Evolutionary conservation across 2,329 filamentous ascomycete genomes (phyloP).

Genomic region (Herpomyces periplanetae): DNA sequence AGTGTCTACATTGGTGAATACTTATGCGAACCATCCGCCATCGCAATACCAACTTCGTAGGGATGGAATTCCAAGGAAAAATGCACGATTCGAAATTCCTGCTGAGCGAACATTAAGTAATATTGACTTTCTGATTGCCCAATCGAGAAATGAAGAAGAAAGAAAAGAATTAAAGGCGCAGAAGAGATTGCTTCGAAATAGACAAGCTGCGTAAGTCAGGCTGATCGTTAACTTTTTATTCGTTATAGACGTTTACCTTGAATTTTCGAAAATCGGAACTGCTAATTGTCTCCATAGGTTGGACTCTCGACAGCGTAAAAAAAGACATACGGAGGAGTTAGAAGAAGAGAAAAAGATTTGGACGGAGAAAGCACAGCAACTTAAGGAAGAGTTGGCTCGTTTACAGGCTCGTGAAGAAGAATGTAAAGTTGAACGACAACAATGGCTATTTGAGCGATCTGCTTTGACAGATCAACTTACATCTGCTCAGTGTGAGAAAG

Average conservation of each 20-base stretch:
- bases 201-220: slow-evolving; percentile 48
- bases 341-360: slow-evolving; percentile 89
- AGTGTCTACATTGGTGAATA: too few relatives aligned
- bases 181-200: slow-evolving; percentile 68
- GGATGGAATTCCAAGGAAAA: slow-evolving; percentile 92
- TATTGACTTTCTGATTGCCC: slow-evolving; percentile 65
- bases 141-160: slow-evolving; percentile 58
- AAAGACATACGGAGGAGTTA: slow-evolving; percentile 80
- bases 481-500: slow-evolving; percentile 44
- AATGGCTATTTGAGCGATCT: slow-evolving; percentile 26
- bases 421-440: slow-evolving; percentile 15
- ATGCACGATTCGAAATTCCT: slow-evolving; percentile 84
- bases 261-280: background rate
- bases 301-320: slow-evolving; percentile 86
- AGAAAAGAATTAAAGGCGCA: slow-evolving; percentile 96
- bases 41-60: too few relatives aligned
- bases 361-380: slow-evolving; percentile 27
- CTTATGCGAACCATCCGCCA: too few relatives aligned
- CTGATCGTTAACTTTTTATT: slow-evolving; percentile 2
- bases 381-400: slow-evolving; percentile 35
- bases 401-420: slow-evolving; percentile 19
- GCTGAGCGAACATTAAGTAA: slow-evolving; percentile 68
- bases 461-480: too few relatives aligned
- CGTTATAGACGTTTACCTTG: background rate
- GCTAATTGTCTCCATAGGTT: slow-evolving; percentile 16